A percentile compares a stretch with the other conserved stretches of the same genome.
These are phyloP conservation scores for Saprolegnia parasitica DNA, from an alignment of 352 stramenopile species.

Conservation along the genomic window DNA sequence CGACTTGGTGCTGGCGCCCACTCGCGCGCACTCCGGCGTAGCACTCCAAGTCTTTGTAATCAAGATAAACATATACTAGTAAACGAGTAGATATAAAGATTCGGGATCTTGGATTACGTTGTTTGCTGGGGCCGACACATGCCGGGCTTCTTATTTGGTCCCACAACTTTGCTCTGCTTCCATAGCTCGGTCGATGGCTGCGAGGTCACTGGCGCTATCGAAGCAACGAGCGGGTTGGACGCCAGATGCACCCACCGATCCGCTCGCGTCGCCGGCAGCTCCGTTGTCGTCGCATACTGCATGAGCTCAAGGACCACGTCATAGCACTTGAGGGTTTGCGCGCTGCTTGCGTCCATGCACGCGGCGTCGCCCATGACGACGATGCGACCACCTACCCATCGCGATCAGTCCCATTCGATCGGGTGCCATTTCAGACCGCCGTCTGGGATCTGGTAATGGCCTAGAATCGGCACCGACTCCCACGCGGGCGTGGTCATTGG, in stretches of 20 bases:
- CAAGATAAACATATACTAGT: no score
- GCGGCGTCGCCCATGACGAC: constrained; percentile 71
- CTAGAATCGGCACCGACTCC: not conserved
- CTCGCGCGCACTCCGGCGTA: no score
- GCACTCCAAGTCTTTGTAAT: no score
- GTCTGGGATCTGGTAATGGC: not conserved
- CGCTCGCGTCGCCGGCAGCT: not conserved
- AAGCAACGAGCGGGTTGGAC: not conserved
- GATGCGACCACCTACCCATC: constrained; percentile 49
- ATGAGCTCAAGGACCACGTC: constrained; percentile 54
- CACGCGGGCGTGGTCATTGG: not conserved
- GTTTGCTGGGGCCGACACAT: not conserved
- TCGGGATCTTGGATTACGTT: not conserved
- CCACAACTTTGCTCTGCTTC: constrained; percentile 7
- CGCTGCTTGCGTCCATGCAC: constrained; percentile 57
- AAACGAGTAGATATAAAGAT: no score
- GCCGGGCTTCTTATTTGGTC: not conserved
- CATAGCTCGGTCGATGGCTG: not conserved
- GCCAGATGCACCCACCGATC: constrained; percentile 4
- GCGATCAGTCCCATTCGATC: constrained; percentile 46
- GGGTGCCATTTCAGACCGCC: not conserved
- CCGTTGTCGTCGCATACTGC: constrained; percentile 28
- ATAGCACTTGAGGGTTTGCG: constrained; percentile 55
- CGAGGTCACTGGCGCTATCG: not conserved
- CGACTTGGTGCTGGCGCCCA: no score